Evolutionary conservation across 805 yeast genomes (phyloP), one percentile per base, ranked within the genome.

Genomic region (Saccharomycopsis vini): DNA sequence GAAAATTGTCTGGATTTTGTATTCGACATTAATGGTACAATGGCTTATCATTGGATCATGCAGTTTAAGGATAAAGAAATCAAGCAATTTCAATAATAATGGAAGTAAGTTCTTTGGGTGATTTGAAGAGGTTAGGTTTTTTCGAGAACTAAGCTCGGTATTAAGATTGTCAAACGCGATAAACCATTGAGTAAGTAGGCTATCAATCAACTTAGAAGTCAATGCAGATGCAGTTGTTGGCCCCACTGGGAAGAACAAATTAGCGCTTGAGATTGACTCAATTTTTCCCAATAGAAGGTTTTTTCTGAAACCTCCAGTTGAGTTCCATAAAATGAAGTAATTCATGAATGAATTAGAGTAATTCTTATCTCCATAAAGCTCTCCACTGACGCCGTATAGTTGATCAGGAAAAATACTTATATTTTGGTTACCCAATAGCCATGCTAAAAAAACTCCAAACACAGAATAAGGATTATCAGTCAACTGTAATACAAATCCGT

Each of bases 401-500:
- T 44, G 39, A 19, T 36, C 29, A 7, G 15, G 12, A 18, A 39
- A 15, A 9, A 44, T 30, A 13, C 29, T 21, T 13, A 42, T 19
- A 6, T n/a, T 24, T 10, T 30, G 23, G 3, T 19, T 26, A 22
- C 45, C 37, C 21, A 32, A 36, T 22, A 41, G 18, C 49, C 49
- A 45, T 6, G 16, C 34, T 3, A 45, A 12, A 13, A 41, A 23
- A 15, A 20, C 4, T 10, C 41, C 46, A 5, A 43, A 19, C 4
- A 33, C n/a, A 3, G 41, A 43, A 29, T 20, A 28, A 15, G 22
- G 15, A 18, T 42, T 36, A 3, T n/a, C 51, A 3, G 47, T 44
- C 3, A 49, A 37, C 1, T 51, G 20, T 1, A 36, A 26, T 1
- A 44, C 19, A 3, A 61, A 29, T n/a, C 59, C 56, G 10, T 53